Base-by-base conservation (phyloP, 73 alveolate species). In the Blepharisma japonicum region DNA sequence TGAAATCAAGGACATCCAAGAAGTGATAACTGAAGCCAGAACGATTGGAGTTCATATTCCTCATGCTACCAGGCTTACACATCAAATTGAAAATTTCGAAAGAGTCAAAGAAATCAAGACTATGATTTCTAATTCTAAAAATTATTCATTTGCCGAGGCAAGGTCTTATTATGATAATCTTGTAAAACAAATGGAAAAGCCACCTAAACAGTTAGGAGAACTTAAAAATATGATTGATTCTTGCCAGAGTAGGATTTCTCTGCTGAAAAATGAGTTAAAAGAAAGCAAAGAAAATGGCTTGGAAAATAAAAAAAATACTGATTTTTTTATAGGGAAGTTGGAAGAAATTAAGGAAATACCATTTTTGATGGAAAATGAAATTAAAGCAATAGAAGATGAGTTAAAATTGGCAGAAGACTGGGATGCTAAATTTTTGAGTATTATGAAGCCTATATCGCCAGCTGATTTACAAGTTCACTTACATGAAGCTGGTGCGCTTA, bases 361-460 rank as follows among this genome's bases (percentile, higher is more conserved):
- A 2, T 61, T 61, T 61, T 61, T 39, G 14, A 61, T 61, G 74
- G 4, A 61, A 25, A 61, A 8, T n/a, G 74, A 61, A 61, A 61
- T 61, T 61, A 14, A 39, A 9, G 74, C 23, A 8, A 39, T 61
- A 14, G 74, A 61, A 5, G 74, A 61, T 25, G 74, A 61, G 74
- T 20, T 61, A 3, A 61, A 61, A 25, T 61, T 39, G 23, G 74
- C 74, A 20, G 74, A 61, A 25, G 74, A 61, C 47, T 61, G 74
- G 74, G 74, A 61, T 25, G 23, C 14, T 14, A 61, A 61, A 25
- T 61, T 14, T 25, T 14, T 8, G 5, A 18, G 2, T 8, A 14
- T 61, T n/a, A 39, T 14, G 23, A 61, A 25, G 74, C 74, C 74
- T 14, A 61, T 61, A 9, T 5, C 14, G 18, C 50, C 74, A 1